Evolutionary conservation across 202 grass and related monocot species (phyloP).

Genomic region (Musa balbisiana): DNA sequence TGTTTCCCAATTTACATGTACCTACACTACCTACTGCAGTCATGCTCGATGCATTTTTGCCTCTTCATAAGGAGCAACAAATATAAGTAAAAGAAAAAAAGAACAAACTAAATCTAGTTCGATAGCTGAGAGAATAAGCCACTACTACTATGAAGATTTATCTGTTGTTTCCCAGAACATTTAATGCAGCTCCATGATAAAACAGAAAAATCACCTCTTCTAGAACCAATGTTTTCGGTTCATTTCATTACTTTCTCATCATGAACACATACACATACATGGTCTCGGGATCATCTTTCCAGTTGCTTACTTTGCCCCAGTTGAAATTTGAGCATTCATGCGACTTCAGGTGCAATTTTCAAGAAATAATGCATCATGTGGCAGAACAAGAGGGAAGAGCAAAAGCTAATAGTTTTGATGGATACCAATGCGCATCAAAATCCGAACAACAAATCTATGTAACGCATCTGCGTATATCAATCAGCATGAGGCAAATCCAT

Average conservation of each 20-base stretch:
- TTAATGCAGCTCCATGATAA: neutral
- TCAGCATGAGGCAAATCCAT: neutral
- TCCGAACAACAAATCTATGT: neutral
- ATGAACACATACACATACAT: neutral
- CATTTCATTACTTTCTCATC: neutral
- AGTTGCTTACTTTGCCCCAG: neutral
- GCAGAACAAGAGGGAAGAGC: neutral
- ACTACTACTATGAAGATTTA: neutral
- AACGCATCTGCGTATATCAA: neutral
- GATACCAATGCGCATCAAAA: neutral
- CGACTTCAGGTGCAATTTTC: neutral
- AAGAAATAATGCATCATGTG: neutral
- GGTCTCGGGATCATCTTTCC: neutral
- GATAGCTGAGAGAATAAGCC: neutral
- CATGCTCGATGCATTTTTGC: neutral
- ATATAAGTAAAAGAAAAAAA: too few relatives aligned
- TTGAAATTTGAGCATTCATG: neutral
- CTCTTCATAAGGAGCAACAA: too few relatives aligned
- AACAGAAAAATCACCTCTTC: too few relatives aligned
- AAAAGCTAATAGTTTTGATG: neutral
- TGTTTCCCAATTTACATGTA: neutral
- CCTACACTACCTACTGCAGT: too few relatives aligned
- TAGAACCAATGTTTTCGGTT: too few relatives aligned
- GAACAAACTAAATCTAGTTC: neutral
- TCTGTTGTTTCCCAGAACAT: neutral